These are phyloP conservation scores for Entelexis sorbosivorans DNA, from an alignment of 1,139 yeast species.

Conservation along the genomic window DNA sequence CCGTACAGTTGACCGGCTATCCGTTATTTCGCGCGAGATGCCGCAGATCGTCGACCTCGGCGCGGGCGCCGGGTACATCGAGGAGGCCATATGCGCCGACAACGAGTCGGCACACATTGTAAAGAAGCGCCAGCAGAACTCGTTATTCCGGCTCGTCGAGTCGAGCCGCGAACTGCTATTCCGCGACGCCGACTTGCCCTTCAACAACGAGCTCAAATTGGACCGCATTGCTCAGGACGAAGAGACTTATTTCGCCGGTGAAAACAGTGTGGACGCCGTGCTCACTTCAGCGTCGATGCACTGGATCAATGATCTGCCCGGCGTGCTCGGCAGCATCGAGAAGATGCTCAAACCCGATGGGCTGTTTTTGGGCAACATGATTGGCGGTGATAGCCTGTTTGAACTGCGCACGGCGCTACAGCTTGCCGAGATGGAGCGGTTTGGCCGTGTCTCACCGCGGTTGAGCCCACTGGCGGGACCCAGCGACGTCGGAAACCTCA, in stretches of 20 bases:
- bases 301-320: constrained; percentile 79
- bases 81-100: constrained; percentile 31
- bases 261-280: constrained; percentile 53
- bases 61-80: constrained; percentile 56
- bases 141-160: constrained; percentile 57
- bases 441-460: constrained; percentile 70
- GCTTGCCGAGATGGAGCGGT: constrained; percentile 68
- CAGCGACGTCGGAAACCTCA: constrained; percentile 60
- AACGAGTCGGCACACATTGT: constrained; percentile 43
- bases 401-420: constrained; percentile 73
- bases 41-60: constrained; percentile 60
- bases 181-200: constrained; percentile 37
- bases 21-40: constrained; percentile 59
- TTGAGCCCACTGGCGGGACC: constrained; percentile 73
- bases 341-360: constrained; percentile 69
- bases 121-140: constrained; percentile 37
- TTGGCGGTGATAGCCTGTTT: constrained; percentile 75
- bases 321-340: constrained; percentile 46
- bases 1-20: constrained; percentile 62
- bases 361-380: constrained; percentile 68
- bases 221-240: constrained; percentile 53
- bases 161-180: constrained; percentile 44
- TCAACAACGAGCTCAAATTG: constrained; percentile 38
- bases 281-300: constrained; percentile 65
- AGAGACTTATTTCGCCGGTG: constrained; percentile 33